Conservation (phyloP, 73 alveolate species). For the Paramecium sexaurelia region DNA sequence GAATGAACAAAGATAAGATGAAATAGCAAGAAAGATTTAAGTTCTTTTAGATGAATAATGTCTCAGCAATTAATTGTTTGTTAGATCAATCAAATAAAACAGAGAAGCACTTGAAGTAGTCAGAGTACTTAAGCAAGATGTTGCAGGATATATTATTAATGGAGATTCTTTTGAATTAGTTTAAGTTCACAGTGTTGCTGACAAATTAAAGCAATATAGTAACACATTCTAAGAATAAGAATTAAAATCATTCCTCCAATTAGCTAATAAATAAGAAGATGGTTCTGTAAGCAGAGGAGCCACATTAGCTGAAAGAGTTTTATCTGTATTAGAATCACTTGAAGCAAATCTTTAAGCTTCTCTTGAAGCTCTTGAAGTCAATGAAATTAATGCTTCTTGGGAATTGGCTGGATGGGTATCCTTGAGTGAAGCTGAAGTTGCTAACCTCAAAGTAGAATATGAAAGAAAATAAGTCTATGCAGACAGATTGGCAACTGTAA, state of each 20-base stretch:
- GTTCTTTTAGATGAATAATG: constrained; percentile 23
- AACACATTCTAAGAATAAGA: not conserved
- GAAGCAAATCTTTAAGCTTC: constrained; percentile 21
- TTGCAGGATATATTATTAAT: constrained; percentile 57
- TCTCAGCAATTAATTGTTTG: constrained; percentile 23
- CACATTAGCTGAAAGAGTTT: constrained; percentile 50
- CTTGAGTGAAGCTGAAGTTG: constrained; percentile 53
- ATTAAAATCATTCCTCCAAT: not conserved
- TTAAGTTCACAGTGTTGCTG: constrained; percentile 38
- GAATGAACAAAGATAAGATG: constrained; percentile 45
- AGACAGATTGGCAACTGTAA: constrained; percentile 54
- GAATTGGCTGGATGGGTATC: constrained; percentile 62
- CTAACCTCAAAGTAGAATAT: not conserved
- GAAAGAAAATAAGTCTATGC: constrained; percentile 51
- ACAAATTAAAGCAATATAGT: constrained; percentile 29
- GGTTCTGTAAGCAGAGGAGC: constrained; percentile 41
- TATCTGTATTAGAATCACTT: not conserved
- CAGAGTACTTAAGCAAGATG: constrained; percentile 31
- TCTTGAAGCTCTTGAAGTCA: not conserved
- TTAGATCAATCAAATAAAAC: constrained; percentile 21
- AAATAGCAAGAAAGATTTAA: not conserved
- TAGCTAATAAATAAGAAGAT: constrained; percentile 33
- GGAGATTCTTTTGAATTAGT: constrained; percentile 52
- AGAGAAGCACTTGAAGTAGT: constrained; percentile 40
- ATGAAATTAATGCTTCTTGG: constrained; percentile 60